Evolutionary conservation across 148 eudicot genomes (phyloP), one percentile per base, ranked within the genome.

Genomic region (Camellia sinensis): DNA sequence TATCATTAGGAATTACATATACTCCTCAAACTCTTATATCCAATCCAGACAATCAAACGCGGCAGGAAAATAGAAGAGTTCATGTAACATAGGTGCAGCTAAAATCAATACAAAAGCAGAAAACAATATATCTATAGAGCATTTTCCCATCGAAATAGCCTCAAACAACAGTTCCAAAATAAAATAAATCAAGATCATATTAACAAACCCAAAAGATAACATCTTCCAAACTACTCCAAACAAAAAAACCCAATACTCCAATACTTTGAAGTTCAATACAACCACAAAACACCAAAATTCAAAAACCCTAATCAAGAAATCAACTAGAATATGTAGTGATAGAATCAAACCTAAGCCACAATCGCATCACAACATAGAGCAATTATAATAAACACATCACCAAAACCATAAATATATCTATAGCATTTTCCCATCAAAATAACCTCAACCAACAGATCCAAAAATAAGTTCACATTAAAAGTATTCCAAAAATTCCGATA

Each of bases 381-480:
- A 29, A 29, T 29, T 29, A 29, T 29, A 29, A 29, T 29, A 29
- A 29, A 29, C 29, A 29, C 0, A 29, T 29, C 29, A 29, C 29
- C 64, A 60, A 18, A 60, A 10, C n/a, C 64, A 60, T 60, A 0
- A 15, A 4, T 18, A 37, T 67, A 67, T 29, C 29, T 29, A 29
- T 29, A 37, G 15, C 76, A 73, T 19, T 73, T 53, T 29, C 61
- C 59, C 61, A 53, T 52, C 60, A 73, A 52, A 73, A 52, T 50
- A 73, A 37, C 76, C 18, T 4, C 37, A 50, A 53, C 44, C 18
- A 70, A 70, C 60, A 73, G 75, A 50, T 73, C 61, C 61, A 52
- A 52, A 50, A 73, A 14, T 29, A 29, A 29, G 29, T 29, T 29
- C 29, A 29, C 29, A 29, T 29, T 29, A 29, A 29, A 29, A 46